Conservation (phyloP, 768 basidiomycete species). For the Hemileccinum impolitum region DNA sequence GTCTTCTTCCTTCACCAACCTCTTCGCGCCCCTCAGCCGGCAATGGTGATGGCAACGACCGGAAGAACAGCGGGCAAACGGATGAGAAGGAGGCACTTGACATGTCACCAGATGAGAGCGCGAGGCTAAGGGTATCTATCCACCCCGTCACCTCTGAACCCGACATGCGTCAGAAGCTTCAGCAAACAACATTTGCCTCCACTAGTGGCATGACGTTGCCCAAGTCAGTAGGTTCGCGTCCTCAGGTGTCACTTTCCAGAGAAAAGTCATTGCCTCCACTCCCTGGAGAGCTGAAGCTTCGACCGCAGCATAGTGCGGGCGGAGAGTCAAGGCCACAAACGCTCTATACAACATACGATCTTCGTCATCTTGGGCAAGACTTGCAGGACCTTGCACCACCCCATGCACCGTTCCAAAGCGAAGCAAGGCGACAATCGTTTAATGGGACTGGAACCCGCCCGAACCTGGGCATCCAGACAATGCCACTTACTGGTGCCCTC, state of each 20-base stretch:
- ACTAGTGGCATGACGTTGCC: slow-evolving; percentile 31
- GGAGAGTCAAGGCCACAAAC: slow-evolving; percentile 60
- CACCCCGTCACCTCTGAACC: slow-evolving; percentile 60
- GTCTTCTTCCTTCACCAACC: slow-evolving; percentile 69
- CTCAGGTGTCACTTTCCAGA: slow-evolving; percentile 35
- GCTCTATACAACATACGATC: slow-evolving; percentile 58
- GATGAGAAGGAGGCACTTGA: slow-evolving; percentile 44
- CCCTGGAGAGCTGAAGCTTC: slow-evolving; percentile 51
- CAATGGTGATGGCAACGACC: slow-evolving; percentile 50
- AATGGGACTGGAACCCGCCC: slow-evolving; percentile 61
- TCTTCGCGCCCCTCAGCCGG: slow-evolving; percentile 63
- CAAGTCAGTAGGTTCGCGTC: slow-evolving; percentile 15
- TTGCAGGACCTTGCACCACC: slow-evolving; percentile 56
- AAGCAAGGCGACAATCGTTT: slow-evolving; percentile 73
- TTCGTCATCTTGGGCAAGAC: slow-evolving; percentile 43
- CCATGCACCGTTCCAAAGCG: slow-evolving; percentile 60
- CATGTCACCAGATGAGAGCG: slow-evolving; percentile 29
- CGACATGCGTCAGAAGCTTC: slow-evolving; percentile 51
- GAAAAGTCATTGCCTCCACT: slow-evolving; percentile 82
- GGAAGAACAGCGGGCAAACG: slow-evolving; percentile 38
- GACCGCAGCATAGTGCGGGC: slow-evolving; percentile 31
- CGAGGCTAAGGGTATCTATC: slow-evolving; percentile 39
- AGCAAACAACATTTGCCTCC: slow-evolving; percentile 33
- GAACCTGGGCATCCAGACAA: slow-evolving; percentile 47
- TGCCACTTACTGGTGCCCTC: slow-evolving; percentile 39